These are phyloP conservation scores for Galeopsis tetrahit DNA, from an alignment of 257 asterid genomes.

Conservation along the genomic window DNA sequence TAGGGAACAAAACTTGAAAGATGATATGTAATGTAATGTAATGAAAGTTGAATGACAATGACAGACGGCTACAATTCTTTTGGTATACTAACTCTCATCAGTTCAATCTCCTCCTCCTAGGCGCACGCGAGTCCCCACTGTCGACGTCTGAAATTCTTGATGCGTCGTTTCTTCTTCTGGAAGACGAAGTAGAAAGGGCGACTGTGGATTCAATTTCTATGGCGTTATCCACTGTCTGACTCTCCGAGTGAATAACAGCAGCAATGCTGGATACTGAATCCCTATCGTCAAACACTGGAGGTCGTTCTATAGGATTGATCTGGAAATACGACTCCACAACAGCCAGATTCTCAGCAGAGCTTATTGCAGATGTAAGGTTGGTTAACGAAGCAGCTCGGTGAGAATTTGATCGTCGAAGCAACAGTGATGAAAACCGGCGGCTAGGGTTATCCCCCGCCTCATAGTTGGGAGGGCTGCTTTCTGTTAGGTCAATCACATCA, in stretches of 20 bases:
- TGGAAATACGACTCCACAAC: conserved; percentile 74
- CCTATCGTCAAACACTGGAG: conserved; percentile 72
- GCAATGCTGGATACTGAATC: conserved; percentile 95
- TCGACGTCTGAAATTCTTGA: conserved; percentile 89
- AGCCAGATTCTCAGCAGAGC: conserved; percentile 60
- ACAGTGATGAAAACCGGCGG: conserved; percentile 58
- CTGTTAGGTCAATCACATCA: conserved; percentile 64
- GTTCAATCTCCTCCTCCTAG: conserved; percentile 83
- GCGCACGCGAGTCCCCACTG: conserved; percentile 94
- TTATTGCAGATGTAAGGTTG: conserved; percentile 49
- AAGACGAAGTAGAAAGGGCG: conserved; percentile 80
- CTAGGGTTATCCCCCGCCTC: conserved; percentile 46
- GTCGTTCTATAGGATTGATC: conserved; percentile 48
- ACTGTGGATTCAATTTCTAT: conserved; percentile 86
- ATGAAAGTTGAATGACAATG: background rate
- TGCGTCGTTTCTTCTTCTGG: conserved; percentile 76
- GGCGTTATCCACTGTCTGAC: conserved; percentile 89
- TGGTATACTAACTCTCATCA: conserved; percentile 42
- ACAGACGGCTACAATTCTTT: conserved; percentile 26
- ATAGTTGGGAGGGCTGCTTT: conserved; percentile 51
- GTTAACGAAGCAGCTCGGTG: conserved; percentile 61
- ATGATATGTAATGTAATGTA: background rate
- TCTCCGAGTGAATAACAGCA: conserved; percentile 96
- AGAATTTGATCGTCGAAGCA: conserved; percentile 68
- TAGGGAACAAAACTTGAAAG: conserved; percentile 43